Base-by-base conservation (phyloP, 2,329 filamentous ascomycete genomes). In the Botrytis deweyae region DNA sequence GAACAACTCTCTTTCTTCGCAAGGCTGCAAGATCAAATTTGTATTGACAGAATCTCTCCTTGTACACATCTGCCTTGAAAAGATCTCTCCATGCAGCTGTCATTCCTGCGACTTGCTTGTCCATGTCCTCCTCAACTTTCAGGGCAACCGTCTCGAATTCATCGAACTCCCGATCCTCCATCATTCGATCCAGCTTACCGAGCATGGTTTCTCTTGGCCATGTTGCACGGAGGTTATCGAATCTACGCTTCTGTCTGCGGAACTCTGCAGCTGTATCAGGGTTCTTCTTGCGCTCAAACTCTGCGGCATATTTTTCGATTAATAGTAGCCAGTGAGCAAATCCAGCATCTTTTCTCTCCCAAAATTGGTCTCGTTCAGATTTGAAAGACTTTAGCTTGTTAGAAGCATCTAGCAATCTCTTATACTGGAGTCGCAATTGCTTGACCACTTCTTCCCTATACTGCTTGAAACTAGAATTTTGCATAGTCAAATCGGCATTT, bases 171-270 rank as follows among this genome's bases (percentile, higher is more conserved):
- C 4, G 2, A 20, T 61, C 38, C 55, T 70, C 52, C 25, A 70
- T 1, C 40, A 70, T 62, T 2, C 20, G 16, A 9, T 44, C n/a
- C 68, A 70, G 25, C 7, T 46, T 36, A 38, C n/a, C 55, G 5
- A 70, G 36, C n/a, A 70, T 44, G 5, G n/a, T 14, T 25, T 70
- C 68, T 38, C 68, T 25, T 1, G n/a, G 68, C 68, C 38, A 61
- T 2, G 38, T 70, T 38, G n/a, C 29, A 14, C 18, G 58, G 1
- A 70, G 38, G n/a, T 9, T 36, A 18, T 70, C 55, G 14, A 62
- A 70, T n/a, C 40, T 49, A 2, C 42, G 12, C 40, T 70, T 70
- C 6, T 70, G 55, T 59, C 29, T 40, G 0, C 68, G 40, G n/a
- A 70, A 70, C 18, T 25, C 25, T 5, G 29, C 55, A 3, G 22